Conservation (phyloP, 2,329 filamentous ascomycete genomes). For the Cytospora schulzeri region DNA sequence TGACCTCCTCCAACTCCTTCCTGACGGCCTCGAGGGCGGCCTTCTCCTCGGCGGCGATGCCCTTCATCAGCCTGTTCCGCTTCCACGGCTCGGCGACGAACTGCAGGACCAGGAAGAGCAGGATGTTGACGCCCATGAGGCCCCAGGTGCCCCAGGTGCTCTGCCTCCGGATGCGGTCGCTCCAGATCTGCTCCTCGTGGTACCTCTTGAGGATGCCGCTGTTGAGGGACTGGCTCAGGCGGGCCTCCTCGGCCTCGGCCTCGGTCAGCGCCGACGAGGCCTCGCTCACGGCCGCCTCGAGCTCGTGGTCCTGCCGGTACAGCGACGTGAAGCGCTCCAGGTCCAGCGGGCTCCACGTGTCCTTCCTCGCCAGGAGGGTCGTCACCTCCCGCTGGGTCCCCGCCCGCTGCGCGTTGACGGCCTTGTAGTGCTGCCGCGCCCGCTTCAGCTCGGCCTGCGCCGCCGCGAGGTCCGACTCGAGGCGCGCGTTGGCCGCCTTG, state of each 20-base stretch:
- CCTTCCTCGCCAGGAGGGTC: constrained; percentile 88
- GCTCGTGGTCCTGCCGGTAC: constrained; percentile 89
- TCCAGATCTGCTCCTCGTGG: constrained; percentile 99
- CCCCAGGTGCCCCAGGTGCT: constrained; percentile 99
- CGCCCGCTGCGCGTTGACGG: constrained; percentile 82
- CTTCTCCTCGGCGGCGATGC: constrained; percentile 79
- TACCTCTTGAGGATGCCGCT: constrained; percentile 86
- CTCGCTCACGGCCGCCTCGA: constrained; percentile 79
- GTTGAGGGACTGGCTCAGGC: constrained; percentile 73
- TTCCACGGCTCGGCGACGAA: constrained; percentile 94
- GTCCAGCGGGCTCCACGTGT: constrained; percentile 84
- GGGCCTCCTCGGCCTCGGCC: constrained; percentile 79
- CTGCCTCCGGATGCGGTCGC: constrained; percentile 92
- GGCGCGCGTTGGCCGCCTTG: constrained; percentile 73
- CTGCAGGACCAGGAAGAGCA: constrained; percentile 84
- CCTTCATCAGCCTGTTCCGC: constrained; percentile 75
- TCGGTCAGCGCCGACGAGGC: constrained; percentile 72
- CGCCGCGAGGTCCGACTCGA: constrained; percentile 59
- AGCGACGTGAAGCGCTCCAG: constrained; percentile 92
- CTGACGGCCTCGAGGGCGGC: constrained; percentile 53
- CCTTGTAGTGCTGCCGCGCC: constrained; percentile 76
- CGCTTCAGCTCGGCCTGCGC: constrained; percentile 68
- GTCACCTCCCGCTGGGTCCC: constrained; percentile 94
- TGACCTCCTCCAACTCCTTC: constrained; percentile 43
- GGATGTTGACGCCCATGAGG: constrained; percentile 93